Evolutionary conservation across 2,329 filamentous ascomycete genomes (phyloP), one percentile per base, ranked within the genome.

Genomic region (Fulvia fulva): DNA sequence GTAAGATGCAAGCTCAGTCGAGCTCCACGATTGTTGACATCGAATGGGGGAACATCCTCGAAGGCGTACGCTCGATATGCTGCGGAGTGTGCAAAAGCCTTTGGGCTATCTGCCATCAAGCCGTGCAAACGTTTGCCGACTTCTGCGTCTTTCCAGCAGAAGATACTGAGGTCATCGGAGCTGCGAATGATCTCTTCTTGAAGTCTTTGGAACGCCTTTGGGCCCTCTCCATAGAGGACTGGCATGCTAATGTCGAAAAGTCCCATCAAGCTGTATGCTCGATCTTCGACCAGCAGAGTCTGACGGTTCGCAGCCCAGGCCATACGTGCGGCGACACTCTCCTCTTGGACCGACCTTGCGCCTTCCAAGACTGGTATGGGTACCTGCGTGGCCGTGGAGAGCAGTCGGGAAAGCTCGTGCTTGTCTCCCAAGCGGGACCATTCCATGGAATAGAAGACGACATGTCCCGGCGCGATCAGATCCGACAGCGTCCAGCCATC

Each of bases 41-140:
- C 53, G 41, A 57, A 63, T 4, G 58, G 58, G 12, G 37, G 44
- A 5, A 66, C 62, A 8, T 67, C 67, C 52, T 70, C 68, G 62
- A 64, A 71, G 46, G 68, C 58, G 56, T 70, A 73, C 9, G 67
- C 65, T 12, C 70, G 52, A 5, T 68, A 71, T 14, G 70, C 63
- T 11, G 70, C 71, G 1, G 74, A 74, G 58, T 74, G 71, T 1
- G 71, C 69, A 62, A 80, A 79, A 1, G 70, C 70, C 44, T 65
- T 63, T 14, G 74, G 59, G 19, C 46, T 54, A 45, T 55, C 51
- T 9, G 59, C 62, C 16, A 64, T 60, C 22, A 64, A 34, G 14
- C 62, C 62, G 45, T 62, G 57, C 5, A 37, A n/a, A 16, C 9
- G 14, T 12, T 53, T 37, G 34, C 56, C 51, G 16, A 55, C 12